Evolutionary conservation across 2,329 filamentous ascomycete species (phyloP).

Genomic region (Trichophyton schoenleinii): DNA sequence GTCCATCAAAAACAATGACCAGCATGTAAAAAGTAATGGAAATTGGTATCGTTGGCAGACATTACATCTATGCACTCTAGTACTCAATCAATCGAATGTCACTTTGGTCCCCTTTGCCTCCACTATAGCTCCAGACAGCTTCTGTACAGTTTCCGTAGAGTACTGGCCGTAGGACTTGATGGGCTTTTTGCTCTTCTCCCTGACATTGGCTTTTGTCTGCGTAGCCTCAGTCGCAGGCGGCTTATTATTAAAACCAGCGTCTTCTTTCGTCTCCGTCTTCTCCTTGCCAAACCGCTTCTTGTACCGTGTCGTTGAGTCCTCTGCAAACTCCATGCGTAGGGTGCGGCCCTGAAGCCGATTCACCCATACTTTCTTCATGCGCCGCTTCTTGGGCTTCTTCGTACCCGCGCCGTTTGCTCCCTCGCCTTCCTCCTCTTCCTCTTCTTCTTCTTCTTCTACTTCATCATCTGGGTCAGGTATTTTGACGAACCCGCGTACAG

Average conservation of each 20-base stretch:
- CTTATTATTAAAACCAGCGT: not conserved
- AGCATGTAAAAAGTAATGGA: too few relatives aligned
- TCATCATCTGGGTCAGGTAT: conserved; percentile 39
- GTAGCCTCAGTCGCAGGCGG: conserved; percentile 7
- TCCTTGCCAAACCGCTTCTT: conserved; percentile 87
- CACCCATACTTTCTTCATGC: conserved; percentile 62
- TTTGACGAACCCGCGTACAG: conserved; percentile 69
- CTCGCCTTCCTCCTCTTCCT: conserved; percentile 41
- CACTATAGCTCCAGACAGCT: conserved; percentile 68
- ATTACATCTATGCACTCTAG: too few relatives aligned
- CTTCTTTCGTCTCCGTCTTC: conserved; percentile 15
- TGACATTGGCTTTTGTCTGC: conserved; percentile 16
- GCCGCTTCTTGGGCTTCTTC: conserved; percentile 44
- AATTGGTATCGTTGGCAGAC: too few relatives aligned
- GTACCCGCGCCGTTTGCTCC: conserved; percentile 26
- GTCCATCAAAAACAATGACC: too few relatives aligned
- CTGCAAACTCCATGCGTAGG: conserved; percentile 82
- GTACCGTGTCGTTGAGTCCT: conserved; percentile 78
- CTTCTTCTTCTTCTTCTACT: conserved; percentile 39
- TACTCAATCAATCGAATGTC: conserved; percentile 53
- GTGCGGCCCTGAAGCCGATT: conserved; percentile 69
- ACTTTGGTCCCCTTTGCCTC: conserved; percentile 67
- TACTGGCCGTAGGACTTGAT: conserved; percentile 27
- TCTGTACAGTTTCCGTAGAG: conserved; percentile 41
- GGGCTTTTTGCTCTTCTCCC: conserved; percentile 32